Percentiles rank a stretch among this genome's conserved stretches.
Evolutionary conservation across 2,329 filamentous ascomycete genomes (phyloP).

Genomic region (Berkeleyomyces rouxiae): DNA sequence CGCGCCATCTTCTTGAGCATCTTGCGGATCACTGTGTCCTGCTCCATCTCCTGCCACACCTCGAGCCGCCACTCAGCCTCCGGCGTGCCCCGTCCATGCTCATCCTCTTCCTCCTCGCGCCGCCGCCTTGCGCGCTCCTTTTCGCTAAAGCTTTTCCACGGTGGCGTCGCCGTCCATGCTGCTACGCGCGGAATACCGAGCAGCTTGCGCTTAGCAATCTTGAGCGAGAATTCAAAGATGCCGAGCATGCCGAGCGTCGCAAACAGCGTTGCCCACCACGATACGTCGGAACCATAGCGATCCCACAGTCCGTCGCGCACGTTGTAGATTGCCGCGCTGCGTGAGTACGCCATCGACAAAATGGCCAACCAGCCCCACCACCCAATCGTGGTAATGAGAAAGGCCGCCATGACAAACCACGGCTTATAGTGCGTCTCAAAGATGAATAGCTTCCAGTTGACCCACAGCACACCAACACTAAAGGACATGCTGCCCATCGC

Average conservation of each 20-base stretch:
- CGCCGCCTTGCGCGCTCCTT: slow-evolving; percentile 15
- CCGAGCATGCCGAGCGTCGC: slow-evolving; percentile 43
- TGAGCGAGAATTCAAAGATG: slow-evolving; percentile 48
- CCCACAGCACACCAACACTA: slow-evolving; percentile 52
- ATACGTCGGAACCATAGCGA: slow-evolving; percentile 48
- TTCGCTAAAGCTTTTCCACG: slow-evolving; percentile 20
- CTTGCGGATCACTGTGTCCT: slow-evolving; percentile 29
- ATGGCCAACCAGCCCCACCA: slow-evolving; percentile 64
- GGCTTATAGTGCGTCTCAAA: slow-evolving; percentile 68
- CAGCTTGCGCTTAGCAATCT: slow-evolving; percentile 29
- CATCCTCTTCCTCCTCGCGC: slow-evolving; percentile 9
- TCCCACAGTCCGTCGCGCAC: slow-evolving; percentile 50
- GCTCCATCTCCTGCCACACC: slow-evolving; percentile 42
- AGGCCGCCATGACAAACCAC: slow-evolving; percentile 39
- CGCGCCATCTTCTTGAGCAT: slow-evolving; percentile 27
- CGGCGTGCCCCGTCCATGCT: slow-evolving; percentile 7
- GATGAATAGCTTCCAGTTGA: slow-evolving; percentile 61
- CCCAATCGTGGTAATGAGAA: slow-evolving; percentile 43
- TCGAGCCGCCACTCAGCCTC: slow-evolving; percentile 32
- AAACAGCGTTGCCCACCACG: slow-evolving; percentile 61
- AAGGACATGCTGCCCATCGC: slow-evolving; percentile 59
- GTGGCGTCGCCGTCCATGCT: slow-evolving; percentile 14
- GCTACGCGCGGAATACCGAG: slow-evolving; percentile 20
- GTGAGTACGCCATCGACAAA: slow-evolving; percentile 45
- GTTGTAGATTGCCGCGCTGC: slow-evolving; percentile 39